phyloP scores from a whole-genome alignment of 441 rosid species.

The Gossypium gossypioides region DNA sequence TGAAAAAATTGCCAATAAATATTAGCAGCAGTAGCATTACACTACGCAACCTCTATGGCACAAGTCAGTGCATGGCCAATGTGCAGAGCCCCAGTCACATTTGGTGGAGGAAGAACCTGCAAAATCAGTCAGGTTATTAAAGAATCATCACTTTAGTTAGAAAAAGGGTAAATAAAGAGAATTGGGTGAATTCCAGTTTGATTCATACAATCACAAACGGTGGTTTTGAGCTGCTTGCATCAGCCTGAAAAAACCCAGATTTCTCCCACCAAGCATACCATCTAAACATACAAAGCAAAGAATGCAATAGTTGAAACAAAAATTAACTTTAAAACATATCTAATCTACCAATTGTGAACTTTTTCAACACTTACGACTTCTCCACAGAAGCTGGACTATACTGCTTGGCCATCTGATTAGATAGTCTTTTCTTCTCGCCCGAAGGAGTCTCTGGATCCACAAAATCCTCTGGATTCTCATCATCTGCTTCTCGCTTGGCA shows the following conservation, averaged over 20 bases:
- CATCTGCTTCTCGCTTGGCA: constrained; percentile 45
- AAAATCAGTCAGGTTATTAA: constrained; percentile 9
- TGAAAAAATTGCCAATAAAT: constrained; percentile 5
- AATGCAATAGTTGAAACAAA: not conserved
- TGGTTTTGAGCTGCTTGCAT: constrained; percentile 63
- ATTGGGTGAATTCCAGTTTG: constrained; percentile 1
- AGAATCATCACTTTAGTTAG: not conserved
- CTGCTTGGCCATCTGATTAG: constrained; percentile 72
- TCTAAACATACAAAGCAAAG: constrained; percentile 23
- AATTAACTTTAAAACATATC: not conserved
- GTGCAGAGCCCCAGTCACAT: constrained; percentile 93
- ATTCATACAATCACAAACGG: constrained; percentile 62
- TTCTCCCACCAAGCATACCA: constrained; percentile 96
- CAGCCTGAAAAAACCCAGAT: constrained; percentile 55
- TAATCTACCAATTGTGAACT: not conserved
- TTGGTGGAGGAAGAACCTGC: constrained; percentile 96
- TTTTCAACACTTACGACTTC: constrained; percentile 48
- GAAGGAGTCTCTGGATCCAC: constrained; percentile 47
- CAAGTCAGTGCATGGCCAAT: constrained; percentile 93
- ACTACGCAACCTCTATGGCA: constrained; percentile 58
- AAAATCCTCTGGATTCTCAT: constrained; percentile 63
- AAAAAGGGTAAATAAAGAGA: not conserved
- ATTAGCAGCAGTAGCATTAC: not conserved
- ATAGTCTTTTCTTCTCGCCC: constrained; percentile 68
- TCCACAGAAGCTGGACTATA: constrained; percentile 59